Evolutionary conservation across 1,139 yeast species (phyloP).

Genomic region (Kluyveromyces marxianus): DNA sequence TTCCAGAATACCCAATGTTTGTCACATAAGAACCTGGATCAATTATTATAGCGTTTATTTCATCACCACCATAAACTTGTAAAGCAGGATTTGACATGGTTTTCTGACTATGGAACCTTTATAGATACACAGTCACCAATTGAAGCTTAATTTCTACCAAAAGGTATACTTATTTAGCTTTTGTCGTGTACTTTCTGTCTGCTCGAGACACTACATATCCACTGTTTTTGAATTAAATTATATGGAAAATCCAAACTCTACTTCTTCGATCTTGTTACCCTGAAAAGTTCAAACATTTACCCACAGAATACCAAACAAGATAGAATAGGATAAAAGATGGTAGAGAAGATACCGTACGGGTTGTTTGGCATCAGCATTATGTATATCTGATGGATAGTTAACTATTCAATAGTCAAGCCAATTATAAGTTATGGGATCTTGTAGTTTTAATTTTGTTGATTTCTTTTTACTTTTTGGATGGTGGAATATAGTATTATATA

Average conservation of each 20-base stretch:
- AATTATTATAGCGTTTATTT: slow-evolving; percentile 80
- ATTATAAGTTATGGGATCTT: no score
- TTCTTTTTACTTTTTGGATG: no score
- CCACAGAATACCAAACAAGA: no score
- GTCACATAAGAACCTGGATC: slow-evolving; percentile 87
- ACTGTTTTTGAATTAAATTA: neutral
- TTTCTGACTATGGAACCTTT: neutral
- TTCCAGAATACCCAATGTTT: slow-evolving; percentile 89
- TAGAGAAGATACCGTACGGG: neutral
- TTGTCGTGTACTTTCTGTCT: no score
- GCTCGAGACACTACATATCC: no score
- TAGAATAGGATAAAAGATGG: neutral
- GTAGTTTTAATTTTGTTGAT: no score
- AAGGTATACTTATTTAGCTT: no score
- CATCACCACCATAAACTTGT: slow-evolving; percentile 62
- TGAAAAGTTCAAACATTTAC: neutral
- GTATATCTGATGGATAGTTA: no score
- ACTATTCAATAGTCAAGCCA: no score
- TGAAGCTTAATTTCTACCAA: no score
- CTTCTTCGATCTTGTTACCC: neutral
- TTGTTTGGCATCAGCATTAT: no score
- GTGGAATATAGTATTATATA: no score
- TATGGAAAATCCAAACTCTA: neutral
- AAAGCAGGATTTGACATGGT: slow-evolving; percentile 29
- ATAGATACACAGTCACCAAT: neutral